These are phyloP conservation scores for Microcos paniculata DNA, from an alignment of 345 rosid species.

Conservation along the genomic window DNA sequence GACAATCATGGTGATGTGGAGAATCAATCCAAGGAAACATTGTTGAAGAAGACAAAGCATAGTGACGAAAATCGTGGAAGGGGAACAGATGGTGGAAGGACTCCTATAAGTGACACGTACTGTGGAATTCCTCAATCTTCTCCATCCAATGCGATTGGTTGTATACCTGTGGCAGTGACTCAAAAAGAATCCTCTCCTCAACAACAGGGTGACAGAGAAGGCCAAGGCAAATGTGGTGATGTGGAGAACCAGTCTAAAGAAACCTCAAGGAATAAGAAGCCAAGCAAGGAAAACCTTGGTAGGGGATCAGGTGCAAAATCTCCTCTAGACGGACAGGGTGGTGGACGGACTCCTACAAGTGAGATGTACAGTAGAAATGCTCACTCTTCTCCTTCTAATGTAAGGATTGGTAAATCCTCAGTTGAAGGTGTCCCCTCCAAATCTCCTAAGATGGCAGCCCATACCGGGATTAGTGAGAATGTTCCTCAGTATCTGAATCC, in stretches of 20 bases:
- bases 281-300: constrained; percentile 19
- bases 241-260: constrained; percentile 12
- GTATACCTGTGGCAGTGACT: constrained; percentile 16
- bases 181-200: no score
- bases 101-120: constrained; percentile 29
- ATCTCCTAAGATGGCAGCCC: constrained; percentile 1
- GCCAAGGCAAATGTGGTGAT: not conserved
- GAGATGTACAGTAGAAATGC: constrained; percentile 18
- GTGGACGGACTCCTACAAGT: constrained; percentile 27
- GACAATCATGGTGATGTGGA: constrained; percentile 24
- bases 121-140: constrained; percentile 11
- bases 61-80: constrained; percentile 26
- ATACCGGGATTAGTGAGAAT: not conserved
- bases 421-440: constrained; percentile 16
- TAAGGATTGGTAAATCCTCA: constrained; percentile 28
- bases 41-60: constrained; percentile 28
- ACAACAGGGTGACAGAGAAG: no score
- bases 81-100: constrained; percentile 27
- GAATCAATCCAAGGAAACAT: constrained; percentile 29
- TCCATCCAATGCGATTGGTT: constrained; percentile 16
- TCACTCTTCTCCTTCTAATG: not conserved
- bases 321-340: constrained; percentile 29
- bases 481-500: constrained; percentile 6
- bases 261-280: constrained; percentile 22
- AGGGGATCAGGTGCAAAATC: constrained; percentile 23